A percentile compares a stretch with the other conserved stretches of the same genome.
Evolutionary conservation across 2,329 filamentous ascomycete genomes (phyloP).

Genomic region (Hymenoscyphus fraxineus): DNA sequence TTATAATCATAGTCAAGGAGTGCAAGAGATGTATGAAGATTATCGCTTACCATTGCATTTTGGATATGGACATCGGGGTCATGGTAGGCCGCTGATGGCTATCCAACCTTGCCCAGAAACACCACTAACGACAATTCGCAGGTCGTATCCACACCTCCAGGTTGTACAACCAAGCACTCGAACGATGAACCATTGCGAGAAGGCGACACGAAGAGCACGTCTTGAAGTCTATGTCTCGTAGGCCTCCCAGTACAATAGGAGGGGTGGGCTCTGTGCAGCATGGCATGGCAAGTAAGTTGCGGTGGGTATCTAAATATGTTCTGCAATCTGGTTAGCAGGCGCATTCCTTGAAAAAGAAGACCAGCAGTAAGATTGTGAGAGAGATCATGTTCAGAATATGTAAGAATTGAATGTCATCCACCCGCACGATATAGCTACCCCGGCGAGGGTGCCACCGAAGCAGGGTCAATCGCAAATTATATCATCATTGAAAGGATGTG

Average conservation of each 20-base stretch:
- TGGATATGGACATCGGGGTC: too few species aligned
- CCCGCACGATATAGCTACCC: constrained; percentile 74
- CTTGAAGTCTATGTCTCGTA: background rate
- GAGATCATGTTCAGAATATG: constrained; percentile 81
- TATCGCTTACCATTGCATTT: background rate
- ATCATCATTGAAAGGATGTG: constrained; percentile 65
- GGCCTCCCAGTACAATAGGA: background rate
- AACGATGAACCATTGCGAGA: background rate
- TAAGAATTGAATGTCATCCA: constrained; percentile 93
- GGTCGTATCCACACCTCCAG: too few species aligned
- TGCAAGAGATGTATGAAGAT: background rate
- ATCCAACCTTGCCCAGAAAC: too few species aligned
- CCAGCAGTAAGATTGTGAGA: constrained; percentile 8
- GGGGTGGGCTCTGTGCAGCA: background rate
- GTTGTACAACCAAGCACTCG: too few species aligned
- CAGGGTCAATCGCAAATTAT: constrained; percentile 99
- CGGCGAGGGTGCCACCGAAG: constrained; percentile 83
- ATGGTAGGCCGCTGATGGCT: too few species aligned
- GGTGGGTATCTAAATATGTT: constrained; percentile 13
- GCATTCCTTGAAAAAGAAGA: background rate
- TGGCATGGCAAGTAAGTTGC: background rate
- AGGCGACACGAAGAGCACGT: background rate
- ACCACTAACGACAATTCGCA: too few species aligned
- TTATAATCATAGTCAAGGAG: constrained; percentile 34
- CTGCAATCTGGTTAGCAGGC: constrained; percentile 20